A percentile compares a stretch with the other conserved stretches of the same genome.
phyloP scores from a whole-genome alignment of 1,139 yeast genomes.

The Yamadazyma dushanensis region DNA sequence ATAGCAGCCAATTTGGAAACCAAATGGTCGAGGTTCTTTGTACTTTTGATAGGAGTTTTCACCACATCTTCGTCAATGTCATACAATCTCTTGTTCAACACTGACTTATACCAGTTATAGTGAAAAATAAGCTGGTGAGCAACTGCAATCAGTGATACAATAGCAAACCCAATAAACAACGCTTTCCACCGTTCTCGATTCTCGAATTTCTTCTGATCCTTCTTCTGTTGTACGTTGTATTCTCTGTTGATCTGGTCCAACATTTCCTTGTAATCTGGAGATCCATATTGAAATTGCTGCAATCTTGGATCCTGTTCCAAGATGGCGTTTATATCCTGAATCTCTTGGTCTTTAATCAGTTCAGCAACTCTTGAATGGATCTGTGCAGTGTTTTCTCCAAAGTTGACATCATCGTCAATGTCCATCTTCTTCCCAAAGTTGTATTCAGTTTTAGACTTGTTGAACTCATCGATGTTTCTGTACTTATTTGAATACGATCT shows the following conservation, averaged over 20 bases:
- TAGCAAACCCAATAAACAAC: conserved; percentile 28
- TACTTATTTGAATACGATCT: conserved; percentile 18
- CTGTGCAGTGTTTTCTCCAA: conserved; percentile 11
- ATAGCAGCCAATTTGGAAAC: conserved; percentile 21
- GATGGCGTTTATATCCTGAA: conserved; percentile 22
- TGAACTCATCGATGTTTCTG: conserved; percentile 37
- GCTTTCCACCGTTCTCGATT: conserved; percentile 38
- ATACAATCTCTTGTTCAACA: conserved; percentile 25
- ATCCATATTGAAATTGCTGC: conserved; percentile 27
- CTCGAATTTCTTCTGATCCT: conserved; percentile 26
- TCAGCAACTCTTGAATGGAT: conserved; percentile 15
- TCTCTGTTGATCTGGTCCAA: conserved; percentile 31
- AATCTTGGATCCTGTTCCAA: conserved; percentile 39
- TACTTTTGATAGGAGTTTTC: conserved; percentile 21
- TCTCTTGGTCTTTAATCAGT: conserved; percentile 17
- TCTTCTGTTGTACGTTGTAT: conserved; percentile 21
- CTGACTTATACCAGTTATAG: conserved; percentile 34
- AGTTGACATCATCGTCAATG: conserved; percentile 17
- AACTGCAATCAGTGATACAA: conserved; percentile 33
- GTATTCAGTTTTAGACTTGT: conserved; percentile 36
- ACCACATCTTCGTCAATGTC: conserved; percentile 21
- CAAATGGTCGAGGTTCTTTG: conserved; percentile 24
- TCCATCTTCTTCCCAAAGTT: conserved; percentile 34
- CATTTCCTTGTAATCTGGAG: conserved; percentile 42
- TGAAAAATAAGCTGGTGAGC: conserved; percentile 45